These are phyloP conservation scores for Musa schizocarpa DNA, from an alignment of 176 grass and related monocot genomes.

Conservation along the genomic window DNA sequence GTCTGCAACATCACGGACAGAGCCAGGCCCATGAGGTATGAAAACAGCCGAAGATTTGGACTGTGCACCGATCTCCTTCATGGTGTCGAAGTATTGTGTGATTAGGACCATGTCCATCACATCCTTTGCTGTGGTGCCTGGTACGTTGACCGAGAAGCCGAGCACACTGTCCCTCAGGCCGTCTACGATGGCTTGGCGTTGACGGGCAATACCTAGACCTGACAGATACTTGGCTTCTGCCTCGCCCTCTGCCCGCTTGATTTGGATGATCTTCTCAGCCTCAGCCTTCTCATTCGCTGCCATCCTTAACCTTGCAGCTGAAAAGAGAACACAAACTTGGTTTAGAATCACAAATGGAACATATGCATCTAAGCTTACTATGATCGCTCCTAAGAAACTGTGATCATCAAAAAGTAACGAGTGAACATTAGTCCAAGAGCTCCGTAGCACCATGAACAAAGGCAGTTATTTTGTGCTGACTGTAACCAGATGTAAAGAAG, in stretches of 20 bases:
- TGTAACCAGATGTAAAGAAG: not conserved
- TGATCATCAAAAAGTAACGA: too few species aligned
- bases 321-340: constrained; percentile 4
- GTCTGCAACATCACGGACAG: constrained; percentile 50
- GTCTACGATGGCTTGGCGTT: constrained; percentile 73
- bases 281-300: constrained; percentile 81
- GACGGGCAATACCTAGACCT: constrained; percentile 61
- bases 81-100: constrained; percentile 79
- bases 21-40: constrained; percentile 67
- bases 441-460: not conserved
- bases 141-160: constrained; percentile 63
- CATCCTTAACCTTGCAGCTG: constrained; percentile 65
- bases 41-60: constrained; percentile 69
- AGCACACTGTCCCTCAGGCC: constrained; percentile 74
- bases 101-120: constrained; percentile 95
- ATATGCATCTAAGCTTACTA: not conserved
- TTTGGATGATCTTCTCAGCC: constrained; percentile 88
- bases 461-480: not conserved
- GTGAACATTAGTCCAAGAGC: too few species aligned
- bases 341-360: not conserved
- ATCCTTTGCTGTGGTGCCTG: constrained; percentile 72
- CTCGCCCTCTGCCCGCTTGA: constrained; percentile 72
- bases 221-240: constrained; percentile 75
- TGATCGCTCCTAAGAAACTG: too few species aligned
- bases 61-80: constrained; percentile 70